Base-by-base conservation (phyloP, 208 protist genomes). In the Acanthamoeba healyi region DNA sequence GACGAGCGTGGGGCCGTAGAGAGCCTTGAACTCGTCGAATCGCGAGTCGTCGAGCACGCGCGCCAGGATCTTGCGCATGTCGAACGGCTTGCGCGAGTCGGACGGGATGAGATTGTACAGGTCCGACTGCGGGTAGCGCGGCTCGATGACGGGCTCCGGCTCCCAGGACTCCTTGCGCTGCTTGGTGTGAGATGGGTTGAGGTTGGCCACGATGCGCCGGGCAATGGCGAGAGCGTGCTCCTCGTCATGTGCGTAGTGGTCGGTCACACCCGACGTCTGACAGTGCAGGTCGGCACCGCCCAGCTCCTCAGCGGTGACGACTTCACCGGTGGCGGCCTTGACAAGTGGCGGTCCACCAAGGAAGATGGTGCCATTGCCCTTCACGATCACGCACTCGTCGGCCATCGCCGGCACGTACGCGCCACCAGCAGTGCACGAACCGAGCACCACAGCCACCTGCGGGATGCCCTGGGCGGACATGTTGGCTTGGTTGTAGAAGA, bases 401-500 rank as follows among this genome's bases (percentile, higher is more conserved):
- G 98, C 95, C 98, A 99, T 99, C 2, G 98, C 98, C 24, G 98
- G 98, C 29, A 99, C 98, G 94, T 99, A 99, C 10, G 98, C 98
- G 84, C 98, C 98, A 84, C 99, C 99, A 14, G 99, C 99, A 24
- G 99, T 99, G 96, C 99, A 99, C 77, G 97, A 98, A 63, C 99
- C 99, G 98, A 99, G 99, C 40, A 99, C 99, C n/a, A 99, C 98
- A 0, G 98, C 98, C 94, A 98, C 95, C 95, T 99, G 98, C 51
- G 98, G 97, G 94, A 99, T 99, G 38, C 96, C 95, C 88, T 97
- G 95, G 19, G 97, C 92, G 32, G 98, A 99, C 98, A 99, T 99
- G 63, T 97, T 98, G 4, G 98, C 98, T 96, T 99, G 99, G 96
- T 99, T 99, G 96, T 97, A 99, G 95, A 99, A 99, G 67, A 99